These are phyloP conservation scores for Eucalyptus polybractea DNA, from an alignment of 345 rosid genomes.

Conservation along the genomic window DNA sequence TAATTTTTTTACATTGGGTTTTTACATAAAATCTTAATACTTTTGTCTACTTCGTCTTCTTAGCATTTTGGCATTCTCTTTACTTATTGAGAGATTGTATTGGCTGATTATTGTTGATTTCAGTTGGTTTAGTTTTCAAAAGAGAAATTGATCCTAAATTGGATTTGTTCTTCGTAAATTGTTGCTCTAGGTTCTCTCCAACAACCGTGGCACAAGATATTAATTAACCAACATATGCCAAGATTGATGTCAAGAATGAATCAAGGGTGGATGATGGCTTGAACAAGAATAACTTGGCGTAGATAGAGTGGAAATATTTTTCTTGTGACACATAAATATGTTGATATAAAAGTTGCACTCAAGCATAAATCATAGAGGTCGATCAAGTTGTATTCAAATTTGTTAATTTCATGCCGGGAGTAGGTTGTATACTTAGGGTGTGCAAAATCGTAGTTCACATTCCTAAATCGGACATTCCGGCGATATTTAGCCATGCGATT, in stretches of 20 bases:
- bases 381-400: not conserved
- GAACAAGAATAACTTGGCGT: not conserved
- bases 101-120: not conserved
- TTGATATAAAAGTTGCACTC: not conserved
- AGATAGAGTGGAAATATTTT: not conserved
- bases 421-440: not conserved
- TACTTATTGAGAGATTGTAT: not conserved
- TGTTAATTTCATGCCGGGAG: not conserved
- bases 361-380: not conserved
- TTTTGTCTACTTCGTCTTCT: not conserved
- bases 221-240: not conserved
- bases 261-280: not conserved
- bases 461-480: not conserved
- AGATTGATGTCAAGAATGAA: not conserved
- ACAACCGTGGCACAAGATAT: too few species aligned
- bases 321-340: not conserved
- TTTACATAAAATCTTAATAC: too few species aligned
- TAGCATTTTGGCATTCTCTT: too few species aligned
- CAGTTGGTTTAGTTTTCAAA: not conserved
- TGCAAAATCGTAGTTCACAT: not conserved
- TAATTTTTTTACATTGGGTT: too few species aligned
- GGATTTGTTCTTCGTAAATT: not conserved
- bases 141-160: not conserved
- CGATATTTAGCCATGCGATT: not conserved
- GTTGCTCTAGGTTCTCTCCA: not conserved